Evolutionary conservation across 2,329 filamentous ascomycete species (phyloP).

Genomic region (Diaporthe sp.): DNA sequence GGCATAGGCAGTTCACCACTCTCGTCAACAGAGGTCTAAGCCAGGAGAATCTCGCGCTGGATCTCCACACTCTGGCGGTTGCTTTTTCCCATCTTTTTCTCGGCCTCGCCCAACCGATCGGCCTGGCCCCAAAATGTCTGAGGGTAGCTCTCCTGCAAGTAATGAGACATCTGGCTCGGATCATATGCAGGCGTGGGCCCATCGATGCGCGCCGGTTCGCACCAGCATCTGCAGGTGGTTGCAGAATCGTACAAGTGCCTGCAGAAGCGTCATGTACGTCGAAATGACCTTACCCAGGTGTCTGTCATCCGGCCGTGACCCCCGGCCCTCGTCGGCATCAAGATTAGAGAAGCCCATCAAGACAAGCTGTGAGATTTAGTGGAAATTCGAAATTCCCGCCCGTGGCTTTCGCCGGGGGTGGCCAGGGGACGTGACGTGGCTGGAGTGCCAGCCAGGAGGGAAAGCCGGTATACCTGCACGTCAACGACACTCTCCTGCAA

Average conservation of each 20-base stretch:
- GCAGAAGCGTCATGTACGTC: constrained; percentile 24
- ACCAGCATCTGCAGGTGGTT: constrained; percentile 27
- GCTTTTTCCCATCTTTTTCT: background rate
- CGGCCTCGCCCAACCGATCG: background rate
- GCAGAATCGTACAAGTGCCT: constrained; percentile 35
- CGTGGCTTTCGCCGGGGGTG: background rate
- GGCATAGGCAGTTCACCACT: background rate
- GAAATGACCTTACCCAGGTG: constrained; percentile 31
- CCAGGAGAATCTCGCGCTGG: constrained; percentile 15
- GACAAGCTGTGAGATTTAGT: background rate
- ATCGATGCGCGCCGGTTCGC: constrained; percentile 3
- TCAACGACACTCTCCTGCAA: constrained; percentile 30
- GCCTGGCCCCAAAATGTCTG: constrained; percentile 12
- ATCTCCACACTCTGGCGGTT: background rate
- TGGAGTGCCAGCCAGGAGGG: background rate
- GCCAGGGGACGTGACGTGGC: background rate
- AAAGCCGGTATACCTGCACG: constrained; percentile 5
- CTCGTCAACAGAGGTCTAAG: constrained; percentile 4
- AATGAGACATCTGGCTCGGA: constrained; percentile 32
- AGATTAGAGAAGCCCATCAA: background rate
- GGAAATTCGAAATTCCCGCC: constrained; percentile 17
- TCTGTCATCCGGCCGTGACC: background rate
- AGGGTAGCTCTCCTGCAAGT: constrained; percentile 25
- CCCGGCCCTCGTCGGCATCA: constrained; percentile 11
- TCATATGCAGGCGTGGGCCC: constrained; percentile 31